A percentile compares a stretch with the other conserved stretches of the same genome.
These are phyloP conservation scores for Termitomyces sp. DNA, from an alignment of 768 basidiomycete genomes.

Conservation along the genomic window DNA sequence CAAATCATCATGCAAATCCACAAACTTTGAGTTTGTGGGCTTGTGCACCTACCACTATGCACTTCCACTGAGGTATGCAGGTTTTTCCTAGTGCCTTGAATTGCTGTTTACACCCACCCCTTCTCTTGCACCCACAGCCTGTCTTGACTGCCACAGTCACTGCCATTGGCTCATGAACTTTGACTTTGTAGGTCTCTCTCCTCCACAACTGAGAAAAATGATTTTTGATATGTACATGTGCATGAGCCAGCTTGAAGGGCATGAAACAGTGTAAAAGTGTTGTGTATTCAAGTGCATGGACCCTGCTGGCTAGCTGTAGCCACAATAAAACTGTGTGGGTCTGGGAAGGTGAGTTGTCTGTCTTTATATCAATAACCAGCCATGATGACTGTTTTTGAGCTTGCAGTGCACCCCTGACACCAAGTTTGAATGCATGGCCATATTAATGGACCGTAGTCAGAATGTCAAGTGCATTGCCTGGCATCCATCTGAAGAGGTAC, in stretches of 20 bases:
- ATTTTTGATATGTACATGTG: no score
- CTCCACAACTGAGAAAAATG: no score
- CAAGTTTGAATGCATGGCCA: constrained; percentile 93
- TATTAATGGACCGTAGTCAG: constrained; percentile 95
- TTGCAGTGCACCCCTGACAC: constrained; percentile 80
- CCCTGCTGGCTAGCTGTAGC: constrained; percentile 88
- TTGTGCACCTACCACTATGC: no score
- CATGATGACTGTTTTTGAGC: constrained; percentile 3
- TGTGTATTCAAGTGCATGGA: constrained; percentile 72
- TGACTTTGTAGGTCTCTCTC: no score
- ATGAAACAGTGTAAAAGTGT: constrained; percentile 97
- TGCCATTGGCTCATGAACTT: no score
- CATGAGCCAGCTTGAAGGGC: constrained; percentile 82
- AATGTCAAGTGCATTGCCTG: constrained; percentile 95
- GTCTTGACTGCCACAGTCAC: no score
- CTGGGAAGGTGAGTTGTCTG: constrained; percentile 77
- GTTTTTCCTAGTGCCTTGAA: no score
- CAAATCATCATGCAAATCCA: no score
- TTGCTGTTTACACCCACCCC: no score
- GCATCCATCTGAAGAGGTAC: constrained; percentile 94
- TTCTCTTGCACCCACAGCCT: no score
- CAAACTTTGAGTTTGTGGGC: no score
- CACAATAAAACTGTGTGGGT: constrained; percentile 99
- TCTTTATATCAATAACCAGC: neutral
- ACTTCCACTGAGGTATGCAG: no score